Percentiles rank a stretch among this genome's conserved stretches.
Conservation (phyloP, 202 grass and related monocot genomes). For the Cymbopogon flexuosus region DNA sequence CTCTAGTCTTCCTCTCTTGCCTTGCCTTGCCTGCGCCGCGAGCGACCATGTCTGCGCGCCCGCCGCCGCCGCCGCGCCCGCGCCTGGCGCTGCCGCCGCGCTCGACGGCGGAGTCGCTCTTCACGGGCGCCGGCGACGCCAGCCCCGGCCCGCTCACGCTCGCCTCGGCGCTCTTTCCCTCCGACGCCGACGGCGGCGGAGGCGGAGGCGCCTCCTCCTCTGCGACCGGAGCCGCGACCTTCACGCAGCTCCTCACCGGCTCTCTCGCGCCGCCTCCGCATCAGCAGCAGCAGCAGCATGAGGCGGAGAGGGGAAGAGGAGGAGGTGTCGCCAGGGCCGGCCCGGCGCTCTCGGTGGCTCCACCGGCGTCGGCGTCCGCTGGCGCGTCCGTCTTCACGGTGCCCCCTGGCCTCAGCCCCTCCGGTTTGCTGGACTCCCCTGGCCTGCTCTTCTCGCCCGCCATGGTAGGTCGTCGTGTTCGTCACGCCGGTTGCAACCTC, state of each 20-base stretch:
- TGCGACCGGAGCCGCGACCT: conserved; percentile 34
- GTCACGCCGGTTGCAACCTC: background rate
- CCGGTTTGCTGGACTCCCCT: conserved; percentile 67
- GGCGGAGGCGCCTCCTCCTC: background rate
- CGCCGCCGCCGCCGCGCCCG: conserved; percentile 55
- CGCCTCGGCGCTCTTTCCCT: conserved; percentile 67
- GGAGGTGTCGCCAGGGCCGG: conserved; percentile 37
- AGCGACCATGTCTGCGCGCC: conserved; percentile 47
- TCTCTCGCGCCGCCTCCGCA: conserved; percentile 28
- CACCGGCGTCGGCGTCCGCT: conserved; percentile 25
- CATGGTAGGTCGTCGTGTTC: conserved; percentile 40
- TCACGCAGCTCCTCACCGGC: conserved; percentile 83
- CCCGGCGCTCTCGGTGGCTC: conserved; percentile 41
- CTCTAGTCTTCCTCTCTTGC: background rate
- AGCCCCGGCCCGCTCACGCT: conserved; percentile 87
- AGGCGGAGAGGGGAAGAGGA: conserved; percentile 32
- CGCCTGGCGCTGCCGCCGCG: conserved; percentile 60
- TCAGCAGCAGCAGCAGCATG: background rate
- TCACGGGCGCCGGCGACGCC: conserved; percentile 55
- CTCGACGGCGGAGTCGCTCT: conserved; percentile 54
- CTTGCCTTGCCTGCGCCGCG: background rate
- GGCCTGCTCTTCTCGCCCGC: conserved; percentile 60
- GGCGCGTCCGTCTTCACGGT: conserved; percentile 53
- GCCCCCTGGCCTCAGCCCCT: conserved; percentile 65
- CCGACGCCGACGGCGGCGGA: conserved; percentile 27